Evolutionary conservation across 208 protist species (phyloP), one percentile per base, ranked within the genome.

Genomic region (Acanthamoeba culbertsoni): DNA sequence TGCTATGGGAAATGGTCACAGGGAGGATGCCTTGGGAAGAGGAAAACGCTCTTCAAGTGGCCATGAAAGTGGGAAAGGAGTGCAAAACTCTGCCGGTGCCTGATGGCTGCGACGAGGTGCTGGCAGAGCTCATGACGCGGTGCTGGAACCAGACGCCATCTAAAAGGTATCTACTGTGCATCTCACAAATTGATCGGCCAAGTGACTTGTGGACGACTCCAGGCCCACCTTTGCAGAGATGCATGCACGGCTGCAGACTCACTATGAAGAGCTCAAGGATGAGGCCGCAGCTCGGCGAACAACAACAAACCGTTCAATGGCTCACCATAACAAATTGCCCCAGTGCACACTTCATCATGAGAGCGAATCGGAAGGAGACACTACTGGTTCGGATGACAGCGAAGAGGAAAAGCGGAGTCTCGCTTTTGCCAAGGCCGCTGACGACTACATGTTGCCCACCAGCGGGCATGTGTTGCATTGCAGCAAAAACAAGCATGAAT

Each of bases 1-100:
- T 93, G 42, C 62, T 93, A 4, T 93, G 68, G 59, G 88, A 93
- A 33, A 93, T 93, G 88, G 62, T 93, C 23, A 93, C 88, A 4
- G 88, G 88, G 2, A n/a, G 45, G 4, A 31, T 82, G 40, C 88
- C 88, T 20, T 93, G 88, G 88, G 65, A 62, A 62, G 43, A 93
- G 43, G 88, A 93, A 20, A 63, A 93, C 6, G 88, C 53, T 1
- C 28, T 93, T 7, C 42, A 73, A 31, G 88, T 93, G 45, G 88
- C 88, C 20, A 79, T 82, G 37, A 93, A 82, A 48, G 88, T 93
- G 6, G 68, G 88, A 0, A 93, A 79, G 45, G 88, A 82, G n/a
- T 40, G 63, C 2, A 23, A 53, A 7, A 73, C 57, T 1, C 63
- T 93, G 48, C 43, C 59, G 8, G 62, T 93, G 37, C 88, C 88